Evolutionary conservation across 2,329 filamentous ascomycete species (phyloP).

Genomic region (Cladorrhinum sp.): DNA sequence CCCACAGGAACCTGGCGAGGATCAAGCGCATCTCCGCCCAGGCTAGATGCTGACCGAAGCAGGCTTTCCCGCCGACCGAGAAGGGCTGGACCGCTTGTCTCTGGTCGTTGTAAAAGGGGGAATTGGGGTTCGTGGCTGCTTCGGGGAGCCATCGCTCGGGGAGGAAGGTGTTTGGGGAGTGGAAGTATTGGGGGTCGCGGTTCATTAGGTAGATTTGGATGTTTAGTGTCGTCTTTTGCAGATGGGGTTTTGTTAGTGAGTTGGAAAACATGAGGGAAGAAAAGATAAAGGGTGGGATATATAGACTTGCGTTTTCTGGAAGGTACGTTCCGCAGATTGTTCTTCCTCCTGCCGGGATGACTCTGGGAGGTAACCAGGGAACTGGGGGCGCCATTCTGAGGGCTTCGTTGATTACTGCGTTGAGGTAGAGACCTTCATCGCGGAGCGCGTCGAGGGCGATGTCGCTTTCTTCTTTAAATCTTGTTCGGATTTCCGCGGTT

Average conservation of each 20-base stretch:
- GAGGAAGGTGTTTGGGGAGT: constrained; percentile 23
- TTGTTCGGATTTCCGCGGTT: constrained; percentile 37
- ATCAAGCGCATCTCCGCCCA: constrained; percentile 29
- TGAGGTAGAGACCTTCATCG: constrained; percentile 30
- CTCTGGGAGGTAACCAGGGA: constrained; percentile 27
- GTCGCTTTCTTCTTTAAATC: constrained; percentile 35
- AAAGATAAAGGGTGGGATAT: not conserved
- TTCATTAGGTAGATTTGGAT: constrained; percentile 15
- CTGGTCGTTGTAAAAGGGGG: constrained; percentile 29
- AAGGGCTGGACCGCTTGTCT: not conserved
- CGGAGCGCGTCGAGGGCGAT: constrained; percentile 29
- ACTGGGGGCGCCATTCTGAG: constrained; percentile 34
- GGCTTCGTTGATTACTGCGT: constrained; percentile 34
- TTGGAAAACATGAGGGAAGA: not conserved
- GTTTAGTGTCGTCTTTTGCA: not conserved
- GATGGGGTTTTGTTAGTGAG: not conserved
- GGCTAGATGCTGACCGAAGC: constrained; percentile 4
- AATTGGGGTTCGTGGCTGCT: constrained; percentile 19
- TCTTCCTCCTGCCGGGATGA: constrained; percentile 31
- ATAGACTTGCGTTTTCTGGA: not conserved
- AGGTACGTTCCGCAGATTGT: constrained; percentile 33
- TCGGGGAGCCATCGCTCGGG: constrained; percentile 47
- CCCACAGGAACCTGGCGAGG: constrained; percentile 44
- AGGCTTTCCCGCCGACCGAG: not conserved
- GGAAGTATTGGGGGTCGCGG: constrained; percentile 37